Base-by-base conservation (phyloP, 2,329 filamentous ascomycete species). In the Penicillium brevicompactum region DNA sequence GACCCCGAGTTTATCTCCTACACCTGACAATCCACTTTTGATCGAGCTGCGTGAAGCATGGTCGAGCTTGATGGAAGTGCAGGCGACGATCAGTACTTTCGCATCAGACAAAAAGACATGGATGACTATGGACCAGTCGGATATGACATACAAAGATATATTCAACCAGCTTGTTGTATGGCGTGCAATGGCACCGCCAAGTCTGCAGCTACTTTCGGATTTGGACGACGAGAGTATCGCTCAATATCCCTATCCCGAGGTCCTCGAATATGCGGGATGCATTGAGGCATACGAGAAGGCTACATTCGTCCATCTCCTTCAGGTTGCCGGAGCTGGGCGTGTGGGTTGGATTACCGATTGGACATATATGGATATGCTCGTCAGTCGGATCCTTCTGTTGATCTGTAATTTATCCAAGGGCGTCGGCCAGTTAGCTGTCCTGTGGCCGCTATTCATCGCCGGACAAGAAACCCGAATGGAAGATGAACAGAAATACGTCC, bases 221-320 rank as follows among this genome's bases (percentile, higher is more conserved):
- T 49, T 72, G 10, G 68, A 71, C 16, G 66, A 67, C n/a, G 64
- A 67, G 34, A 68, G 58, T 32, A 42, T 72, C 16, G 50, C 49
- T 7, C 59, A 52, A 16, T 72, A 69, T 49, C 66, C 62, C 4
- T 71, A 66, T 40, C 62, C 62, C 0, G 67, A 70, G n/a, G 56
- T 73, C 8, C 44, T 73, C 1, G 71, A 73, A 43, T 72, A 72
- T 53, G 68, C 64, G 5, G 71, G 70, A 14, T 73, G 71, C 47
- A 67, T 74, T 40, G 70, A 73, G 49, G 69, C 71, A 1, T 73
- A 73, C 49, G 71, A 74, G 41, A 73, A 73, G 49, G 71, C 71
- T 7, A 73, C 71, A 2, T 67, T 70, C 21, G 61, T 74, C 2
- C 71, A 68, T 51, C 58, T 74, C 5, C 67, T 73, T 48, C 68